Evolutionary conservation across 192 early-diverging fungal genomes (phyloP), one percentile per base, ranked within the genome.

Genomic region (Podila verticillata): DNA sequence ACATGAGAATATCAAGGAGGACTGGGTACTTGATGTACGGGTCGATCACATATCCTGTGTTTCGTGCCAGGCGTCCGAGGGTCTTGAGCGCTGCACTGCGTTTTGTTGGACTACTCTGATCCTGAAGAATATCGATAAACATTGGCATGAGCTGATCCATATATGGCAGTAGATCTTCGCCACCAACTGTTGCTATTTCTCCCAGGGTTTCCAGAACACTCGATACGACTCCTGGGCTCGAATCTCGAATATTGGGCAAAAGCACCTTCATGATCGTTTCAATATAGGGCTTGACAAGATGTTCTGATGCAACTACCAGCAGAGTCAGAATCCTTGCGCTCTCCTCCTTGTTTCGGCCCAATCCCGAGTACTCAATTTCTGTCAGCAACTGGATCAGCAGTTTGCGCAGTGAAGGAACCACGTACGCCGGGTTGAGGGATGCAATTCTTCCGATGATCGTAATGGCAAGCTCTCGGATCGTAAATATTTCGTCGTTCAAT

Each of bases 401-500:
- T 69, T 96, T 94, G 22, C 95, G 86, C 34, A 99, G 84, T 0
- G 91, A 92, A 3, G 97, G 95, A 82, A 95, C 88, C 5, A 97
- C 93, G 73, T 95, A 96, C 1, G 95, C 96, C 9, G 97, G 97
- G 75, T 98, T 99, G 69, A 89, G 89, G 2, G 87, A 71, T 7
- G 92, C 88, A 7, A 79, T 29, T 9, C 96, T 86, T 7, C 97
- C 97, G 57, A 99, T 94, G 49, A 97, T 92, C 0, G 86, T 70
- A 26, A 99, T 91, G 3, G 94, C 92, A 3, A 91, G 85, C 63
- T 96, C 92, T 19, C 95, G 90, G 59, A 97, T 93, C 7, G 88
- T 88, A 87, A 97, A 97, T 2, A 90, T 86, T 74, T 97, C 96
- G 70, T 99, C 97, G 59, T 97, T 97, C 47, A 96, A 66, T 2